A percentile compares a stretch with the other conserved stretches of the same genome.
Conservation (phyloP, 345 rosid species). For the Citrus maxima region DNA sequence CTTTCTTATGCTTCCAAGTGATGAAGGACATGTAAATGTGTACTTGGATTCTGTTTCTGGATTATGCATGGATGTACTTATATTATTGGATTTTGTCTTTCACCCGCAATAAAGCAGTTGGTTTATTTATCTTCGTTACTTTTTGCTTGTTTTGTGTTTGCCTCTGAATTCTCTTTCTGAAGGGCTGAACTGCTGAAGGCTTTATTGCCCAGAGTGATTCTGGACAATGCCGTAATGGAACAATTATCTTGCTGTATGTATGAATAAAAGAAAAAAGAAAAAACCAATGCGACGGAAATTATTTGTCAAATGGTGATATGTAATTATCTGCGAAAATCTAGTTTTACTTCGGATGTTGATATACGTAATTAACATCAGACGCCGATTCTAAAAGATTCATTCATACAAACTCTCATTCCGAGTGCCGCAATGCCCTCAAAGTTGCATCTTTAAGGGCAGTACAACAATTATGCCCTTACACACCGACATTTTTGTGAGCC, state of each 20-base stretch:
- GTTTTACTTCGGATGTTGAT: too few relatives aligned
- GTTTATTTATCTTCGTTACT: not conserved
- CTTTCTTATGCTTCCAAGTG: constrained; percentile 25
- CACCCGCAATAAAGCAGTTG: not conserved
- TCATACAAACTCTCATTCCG: too few relatives aligned
- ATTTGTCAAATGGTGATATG: not conserved
- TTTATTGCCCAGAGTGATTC: not conserved
- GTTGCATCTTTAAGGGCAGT: too few relatives aligned
- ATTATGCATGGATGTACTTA: not conserved
- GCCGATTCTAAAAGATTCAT: not conserved
- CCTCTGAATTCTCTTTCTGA: not conserved
- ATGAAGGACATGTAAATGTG: not conserved
- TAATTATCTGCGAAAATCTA: not conserved
- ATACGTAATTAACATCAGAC: not conserved
- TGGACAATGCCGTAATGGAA: not conserved
- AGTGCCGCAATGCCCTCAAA: not conserved
- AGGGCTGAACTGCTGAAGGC: not conserved
- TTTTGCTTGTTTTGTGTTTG: not conserved
- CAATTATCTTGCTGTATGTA: too few relatives aligned
- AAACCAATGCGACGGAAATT: not conserved
- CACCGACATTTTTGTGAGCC: not conserved
- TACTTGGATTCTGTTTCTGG: not conserved
- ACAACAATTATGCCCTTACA: too few relatives aligned
- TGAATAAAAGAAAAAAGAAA: too few relatives aligned
- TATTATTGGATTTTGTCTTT: not conserved